Evolutionary conservation across 352 stramenopile species (phyloP).

Genomic region (Globisporangium carolinianum): DNA sequence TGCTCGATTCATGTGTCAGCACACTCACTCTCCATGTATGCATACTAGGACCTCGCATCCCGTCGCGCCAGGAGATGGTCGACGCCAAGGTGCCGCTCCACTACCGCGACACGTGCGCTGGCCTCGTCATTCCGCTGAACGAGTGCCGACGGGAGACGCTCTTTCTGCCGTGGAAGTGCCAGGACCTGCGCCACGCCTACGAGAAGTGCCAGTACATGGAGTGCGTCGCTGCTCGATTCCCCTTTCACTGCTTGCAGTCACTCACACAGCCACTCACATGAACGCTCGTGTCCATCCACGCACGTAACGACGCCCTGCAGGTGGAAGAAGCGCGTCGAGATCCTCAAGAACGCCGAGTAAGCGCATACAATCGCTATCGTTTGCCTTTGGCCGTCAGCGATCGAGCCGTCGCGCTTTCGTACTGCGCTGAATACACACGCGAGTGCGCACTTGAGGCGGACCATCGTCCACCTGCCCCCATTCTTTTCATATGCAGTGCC

Average conservation of each 20-base stretch:
- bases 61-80: conserved; percentile 90
- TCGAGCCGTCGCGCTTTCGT: not conserved
- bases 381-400: too few species aligned
- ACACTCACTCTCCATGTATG: conserved; percentile 2
- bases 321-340: conserved; percentile 80
- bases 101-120: conserved; percentile 94
- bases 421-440: not conserved
- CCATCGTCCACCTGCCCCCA: not conserved
- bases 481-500: not conserved
- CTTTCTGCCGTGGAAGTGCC: conserved; percentile 94
- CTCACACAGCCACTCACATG: not conserved
- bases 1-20: conserved; percentile 1
- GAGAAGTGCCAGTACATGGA: conserved; percentile 98
- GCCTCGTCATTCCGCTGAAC: conserved; percentile 94
- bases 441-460: too few species aligned
- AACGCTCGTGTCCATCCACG: not conserved
- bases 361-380: not conserved
- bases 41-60: conserved; percentile 55
- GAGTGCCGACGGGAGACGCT: conserved; percentile 92
- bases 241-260: not conserved
- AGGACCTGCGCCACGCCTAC: conserved; percentile 96
- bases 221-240: conserved; percentile 13
- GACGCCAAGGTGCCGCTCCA: conserved; percentile 90
- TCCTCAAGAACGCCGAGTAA: conserved; percentile 74
- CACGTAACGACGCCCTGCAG: conserved; percentile 11